Conservation (phyloP, 495 filamentous ascomycete genomes). For the Podospora tetraspora region DNA sequence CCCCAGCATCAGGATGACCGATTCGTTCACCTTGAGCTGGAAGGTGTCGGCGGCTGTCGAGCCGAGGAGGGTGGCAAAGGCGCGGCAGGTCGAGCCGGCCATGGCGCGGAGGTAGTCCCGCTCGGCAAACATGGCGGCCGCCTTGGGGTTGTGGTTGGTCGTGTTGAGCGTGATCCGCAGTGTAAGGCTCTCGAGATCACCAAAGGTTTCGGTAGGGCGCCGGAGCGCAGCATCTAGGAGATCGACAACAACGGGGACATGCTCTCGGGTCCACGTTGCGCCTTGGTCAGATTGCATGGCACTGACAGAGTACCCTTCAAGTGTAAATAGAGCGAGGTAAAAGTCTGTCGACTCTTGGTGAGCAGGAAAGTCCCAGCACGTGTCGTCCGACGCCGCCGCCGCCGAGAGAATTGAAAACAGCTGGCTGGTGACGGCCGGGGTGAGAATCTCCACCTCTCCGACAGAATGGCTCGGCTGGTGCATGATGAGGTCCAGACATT, state of each 20-base stretch:
- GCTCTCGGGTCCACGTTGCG: conserved; percentile 34
- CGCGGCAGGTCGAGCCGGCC: conserved; percentile 36
- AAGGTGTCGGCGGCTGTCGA: conserved; percentile 36
- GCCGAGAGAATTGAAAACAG: conserved; percentile 47
- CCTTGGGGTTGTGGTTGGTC: conserved; percentile 70
- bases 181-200: conserved; percentile 36
- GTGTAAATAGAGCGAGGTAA: conserved; percentile 35
- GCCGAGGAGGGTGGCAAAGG: conserved; percentile 41
- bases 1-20: conserved; percentile 72
- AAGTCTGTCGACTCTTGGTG: conserved; percentile 35
- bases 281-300: conserved; percentile 33
- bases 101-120: conserved; percentile 53
- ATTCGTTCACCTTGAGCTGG: conserved; percentile 51
- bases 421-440: conserved; percentile 42
- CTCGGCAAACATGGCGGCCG: conserved; percentile 61
- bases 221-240: conserved; percentile 32
- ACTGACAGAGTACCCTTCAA: conserved; percentile 41
- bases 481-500: conserved; percentile 57
- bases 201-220: conserved; percentile 28
- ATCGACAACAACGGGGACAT: conserved; percentile 38
- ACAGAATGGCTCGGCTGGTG: conserved; percentile 47
- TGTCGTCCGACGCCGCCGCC: conserved; percentile 27
- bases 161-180: conserved; percentile 79
- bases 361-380: conserved; percentile 32
- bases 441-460: conserved; percentile 46